Evolutionary conservation across 805 yeast genomes (phyloP), one percentile per base, ranked within the genome.

Genomic region (Wickerhamomyces pijperi): DNA sequence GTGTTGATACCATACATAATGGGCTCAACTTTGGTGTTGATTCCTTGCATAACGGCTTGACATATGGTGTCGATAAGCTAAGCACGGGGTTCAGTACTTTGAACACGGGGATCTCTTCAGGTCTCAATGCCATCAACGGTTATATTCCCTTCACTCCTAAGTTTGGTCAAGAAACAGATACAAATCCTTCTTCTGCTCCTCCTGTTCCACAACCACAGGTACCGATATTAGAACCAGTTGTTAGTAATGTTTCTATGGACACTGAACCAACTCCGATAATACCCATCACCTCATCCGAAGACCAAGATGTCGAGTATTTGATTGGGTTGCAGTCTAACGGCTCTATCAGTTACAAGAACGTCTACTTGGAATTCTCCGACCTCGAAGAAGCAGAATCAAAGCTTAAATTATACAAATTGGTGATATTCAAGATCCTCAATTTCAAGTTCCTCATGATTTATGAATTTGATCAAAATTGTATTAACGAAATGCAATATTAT

Each of bases 1-100:
- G 57, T 8, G 47, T 50, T 5, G 46, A 44, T 37, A 44, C 43
- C 15, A 20, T 50, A 5, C 46, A 48, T 5, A 42, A 39, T 43
- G 37, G 37, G 3, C n/a, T 25, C 12, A 19, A 34, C 9, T 25
- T 8, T 25, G n/a, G 29, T 8, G 29, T 25, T 13, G 29, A 25
- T 14, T 46, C 43, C 15, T 25, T 50, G 4, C 47, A 48, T 5
- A 42, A 39, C 43, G 37, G 37, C 3, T 25, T 25, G n/a, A 19
- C 36, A 4, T 25, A 9, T 25, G n/a, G 29, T 8, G 29, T 25
- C 14, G 29, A 25, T 12, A 25, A 25, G 12, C 12, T 25, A n/a
- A 35, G 35, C 4, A 35, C 35, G 2, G 44, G 45, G 12, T 38
- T 40, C 7, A 34, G 21, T 3, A 9, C 20, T 7, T 18, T 42